Evolutionary conservation across 2,329 filamentous ascomycete genomes (phyloP), one percentile per base, ranked within the genome.

Genomic region (Dactylellina drechsleri): DNA sequence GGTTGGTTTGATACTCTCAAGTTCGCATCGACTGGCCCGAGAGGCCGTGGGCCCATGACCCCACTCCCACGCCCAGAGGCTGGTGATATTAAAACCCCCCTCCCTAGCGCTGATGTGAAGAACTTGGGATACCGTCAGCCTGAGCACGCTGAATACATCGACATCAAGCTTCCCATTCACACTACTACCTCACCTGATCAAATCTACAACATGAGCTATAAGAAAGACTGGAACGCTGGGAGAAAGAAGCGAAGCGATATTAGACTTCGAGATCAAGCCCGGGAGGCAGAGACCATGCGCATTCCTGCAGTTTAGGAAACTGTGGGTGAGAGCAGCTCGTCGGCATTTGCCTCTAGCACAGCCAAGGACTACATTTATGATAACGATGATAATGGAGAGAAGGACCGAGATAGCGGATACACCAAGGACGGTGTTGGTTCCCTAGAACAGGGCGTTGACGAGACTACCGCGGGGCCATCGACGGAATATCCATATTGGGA

Each of bases 1-100:
- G 71, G 71, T 6, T 75, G 71, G 71, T 75, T 75, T 20, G 71
- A 75, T 31, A 68, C 64, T 16, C 59, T 75, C n/a, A 75, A 75
- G 43, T 75, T 75, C 26, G 71, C 71, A 10, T 68, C 64, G 16
- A 67, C 64, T 4, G 64, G 64, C 4, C 64, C 71, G 8, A 67
- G 71, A 10, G 71, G 71, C 23, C 57, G 71, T 36, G 71, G 71
- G 1, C 71, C 71, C 10, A 67, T 75, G 52, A 23, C 64, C 12
- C 71, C 70, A 7, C 62, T 75, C 18, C 70, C 70, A n/a, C 70
- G 71, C 6, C 64, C 71, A 5, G 58, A 75, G 45, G 64, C 64
- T 15, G 71, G 52, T 0, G 70, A 75, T 15, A 58, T 52, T 26
- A 75, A 75, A 7, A 8, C 41, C 6, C 57, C 43, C 5, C 8